These are phyloP conservation scores for Tricholomella constricta DNA, from an alignment of 768 basidiomycete genomes.

Conservation along the genomic window DNA sequence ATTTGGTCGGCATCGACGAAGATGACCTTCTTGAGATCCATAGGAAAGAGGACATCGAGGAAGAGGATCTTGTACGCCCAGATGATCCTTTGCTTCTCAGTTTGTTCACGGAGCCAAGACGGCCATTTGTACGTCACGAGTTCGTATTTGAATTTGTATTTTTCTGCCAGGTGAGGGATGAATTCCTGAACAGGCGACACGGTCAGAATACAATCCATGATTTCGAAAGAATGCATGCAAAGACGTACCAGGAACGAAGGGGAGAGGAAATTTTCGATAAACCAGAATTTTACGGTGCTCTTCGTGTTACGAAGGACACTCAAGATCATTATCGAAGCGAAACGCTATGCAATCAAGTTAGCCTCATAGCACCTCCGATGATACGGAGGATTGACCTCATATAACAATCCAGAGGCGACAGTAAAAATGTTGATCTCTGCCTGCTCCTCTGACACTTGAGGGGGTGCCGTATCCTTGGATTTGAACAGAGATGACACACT, in stretches of 20 bases:
- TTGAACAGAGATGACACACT: constrained; percentile 52
- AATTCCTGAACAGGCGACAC: constrained; percentile 64
- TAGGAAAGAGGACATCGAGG: constrained; percentile 97
- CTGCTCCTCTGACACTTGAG: constrained; percentile 41
- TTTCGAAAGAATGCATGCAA: not conserved
- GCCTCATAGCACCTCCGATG: not conserved
- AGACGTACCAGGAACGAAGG: constrained; percentile 86
- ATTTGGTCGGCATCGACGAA: constrained; percentile 99
- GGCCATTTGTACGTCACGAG: constrained; percentile 99
- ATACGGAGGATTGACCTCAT: constrained; percentile 65
- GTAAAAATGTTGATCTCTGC: constrained; percentile 99
- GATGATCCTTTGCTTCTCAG: constrained; percentile 97
- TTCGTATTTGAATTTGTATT: constrained; percentile 95
- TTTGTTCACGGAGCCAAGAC: constrained; percentile 94
- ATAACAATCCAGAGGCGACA: constrained; percentile 93
- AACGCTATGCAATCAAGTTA: constrained; percentile 58
- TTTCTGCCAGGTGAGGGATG: constrained; percentile 87
- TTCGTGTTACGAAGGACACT: constrained; percentile 95
- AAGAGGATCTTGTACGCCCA: constrained; percentile 99
- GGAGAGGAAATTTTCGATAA: constrained; percentile 98
- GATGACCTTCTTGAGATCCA: constrained; percentile 98
- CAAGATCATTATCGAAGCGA: constrained; percentile 97
- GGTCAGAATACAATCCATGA: not conserved
- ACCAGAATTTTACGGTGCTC: constrained; percentile 98
- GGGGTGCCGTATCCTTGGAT: constrained; percentile 27